Base-by-base conservation (phyloP, 75 land plant species). In the Pseudotsuga menziesii region DNA sequence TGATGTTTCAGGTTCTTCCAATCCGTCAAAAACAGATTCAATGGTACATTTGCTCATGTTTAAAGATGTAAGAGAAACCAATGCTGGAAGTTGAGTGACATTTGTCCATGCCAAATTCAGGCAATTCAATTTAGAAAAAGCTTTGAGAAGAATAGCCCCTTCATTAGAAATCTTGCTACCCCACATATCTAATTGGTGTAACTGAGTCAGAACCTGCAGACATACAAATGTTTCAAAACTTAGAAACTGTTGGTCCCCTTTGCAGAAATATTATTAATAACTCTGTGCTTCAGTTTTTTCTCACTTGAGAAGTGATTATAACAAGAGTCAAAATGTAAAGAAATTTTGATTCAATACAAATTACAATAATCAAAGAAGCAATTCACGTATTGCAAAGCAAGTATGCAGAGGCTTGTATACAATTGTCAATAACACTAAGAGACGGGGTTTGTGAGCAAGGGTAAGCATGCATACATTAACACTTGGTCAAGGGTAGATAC, bases 91-190 rank as follows among this genome's bases (percentile, higher is more conserved):
- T 66, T 66, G 76, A 19, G 93, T 87, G 48, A 94, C 91, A 32
- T 77, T 69, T 22, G 99, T 97, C 99, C 98, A 92, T 35, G 98
- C 98, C 58, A 97, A 71, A 78, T 88, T 94, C 63, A 97, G 77
- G 58, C 75, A 81, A 57, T 80, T 87, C 87, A 97, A 75, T 2
- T 75, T 86, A 13, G 87, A 88, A 70, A 94, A 92, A 36, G 29
- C 35, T 60, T 67, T 67, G 64, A 97, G 81, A 71, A 76, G 15
- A 67, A 58, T 44, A 35, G 80, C 89, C 54, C 99, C 98, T 44
- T 76, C 72, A 70, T 94, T 84, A 27, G 97, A 89, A 69, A 97
- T 84, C 56, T 86, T 81, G 83, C 92, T 89, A 16, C 99, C 99
- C 99, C 99, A 97, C 23, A 97, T 59, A 77, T 92, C 92, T 55